Conservation (phyloP, 805 yeast species). For the Cyberlindnera euphorbiiphila region DNA sequence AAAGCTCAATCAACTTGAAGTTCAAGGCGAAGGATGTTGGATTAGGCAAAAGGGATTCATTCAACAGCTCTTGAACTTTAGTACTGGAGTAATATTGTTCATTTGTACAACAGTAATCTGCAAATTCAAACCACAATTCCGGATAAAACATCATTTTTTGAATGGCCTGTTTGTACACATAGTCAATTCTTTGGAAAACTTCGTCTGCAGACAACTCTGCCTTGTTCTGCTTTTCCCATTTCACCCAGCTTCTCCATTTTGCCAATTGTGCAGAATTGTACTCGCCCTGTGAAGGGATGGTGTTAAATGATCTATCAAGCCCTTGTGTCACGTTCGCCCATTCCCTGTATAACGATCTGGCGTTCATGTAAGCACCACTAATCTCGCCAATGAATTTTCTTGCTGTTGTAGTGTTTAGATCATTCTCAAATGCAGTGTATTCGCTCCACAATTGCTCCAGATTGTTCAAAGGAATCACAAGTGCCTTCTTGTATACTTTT, state of each 20-base stretch:
- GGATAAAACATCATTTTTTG: constrained; percentile 60
- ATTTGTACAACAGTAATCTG: constrained; percentile 31
- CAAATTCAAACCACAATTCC: constrained; percentile 71
- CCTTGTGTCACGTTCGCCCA: constrained; percentile 56
- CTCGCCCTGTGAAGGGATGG: constrained; percentile 28
- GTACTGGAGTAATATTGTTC: constrained; percentile 13
- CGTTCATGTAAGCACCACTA: constrained; percentile 82
- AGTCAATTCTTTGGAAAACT: constrained; percentile 55
- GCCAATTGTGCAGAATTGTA: constrained; percentile 36
- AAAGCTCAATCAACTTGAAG: constrained; percentile 62
- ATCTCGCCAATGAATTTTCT: constrained; percentile 80
- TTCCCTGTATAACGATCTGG: constrained; percentile 73
- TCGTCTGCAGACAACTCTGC: constrained; percentile 51
- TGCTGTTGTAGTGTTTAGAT: constrained; percentile 68
- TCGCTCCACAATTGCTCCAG: constrained; percentile 78
- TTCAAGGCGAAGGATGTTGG: constrained; percentile 67
- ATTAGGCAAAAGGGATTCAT: constrained; percentile 55
- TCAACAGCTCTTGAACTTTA: constrained; percentile 40
- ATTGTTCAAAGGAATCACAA: constrained; percentile 71
- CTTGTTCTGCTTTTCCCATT: constrained; percentile 73
- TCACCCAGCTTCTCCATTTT: constrained; percentile 71
- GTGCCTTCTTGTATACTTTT: constrained; percentile 62
- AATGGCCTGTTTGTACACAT: constrained; percentile 69
- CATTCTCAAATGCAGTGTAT: constrained; percentile 82
- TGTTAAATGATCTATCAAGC: constrained; percentile 36